Percentiles rank a stretch among this genome's conserved stretches.
Conservation (phyloP, 2,329 filamentous ascomycete genomes). For the Colletotrichum sidae region DNA sequence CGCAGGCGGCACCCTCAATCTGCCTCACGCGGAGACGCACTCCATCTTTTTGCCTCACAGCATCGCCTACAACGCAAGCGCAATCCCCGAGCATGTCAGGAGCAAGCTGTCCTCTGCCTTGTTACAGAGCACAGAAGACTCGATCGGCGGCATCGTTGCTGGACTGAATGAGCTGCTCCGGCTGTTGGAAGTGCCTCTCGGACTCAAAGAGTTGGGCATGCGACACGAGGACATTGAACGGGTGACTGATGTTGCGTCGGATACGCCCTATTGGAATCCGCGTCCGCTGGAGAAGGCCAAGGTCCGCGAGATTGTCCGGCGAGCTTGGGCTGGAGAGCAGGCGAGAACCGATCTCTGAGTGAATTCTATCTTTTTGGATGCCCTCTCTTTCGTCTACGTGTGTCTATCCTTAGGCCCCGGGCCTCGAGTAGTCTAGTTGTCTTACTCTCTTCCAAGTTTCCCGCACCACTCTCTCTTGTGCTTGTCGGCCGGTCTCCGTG, state of each 20-base stretch:
- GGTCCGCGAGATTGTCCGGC: slow-evolving; percentile 65
- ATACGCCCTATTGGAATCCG: slow-evolving; percentile 70
- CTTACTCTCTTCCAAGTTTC: slow-evolving; percentile 79
- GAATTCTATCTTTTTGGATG: not conserved
- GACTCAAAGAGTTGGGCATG: slow-evolving; percentile 66
- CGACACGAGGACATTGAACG: slow-evolving; percentile 67
- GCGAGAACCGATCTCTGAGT: slow-evolving; percentile 62
- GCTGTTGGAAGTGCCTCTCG: slow-evolving; percentile 60
- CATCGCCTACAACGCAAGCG: slow-evolving; percentile 28
- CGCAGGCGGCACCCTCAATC: slow-evolving; percentile 28
- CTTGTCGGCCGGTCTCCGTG: slow-evolving; percentile 72
- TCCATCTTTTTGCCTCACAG: slow-evolving; percentile 34
- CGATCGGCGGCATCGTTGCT: slow-evolving; percentile 25
- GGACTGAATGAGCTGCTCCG: slow-evolving; percentile 32
- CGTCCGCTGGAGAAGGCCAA: slow-evolving; percentile 60
- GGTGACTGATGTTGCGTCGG: slow-evolving; percentile 66
- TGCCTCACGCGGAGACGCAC: slow-evolving; percentile 36
- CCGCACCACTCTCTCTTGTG: slow-evolving; percentile 76
- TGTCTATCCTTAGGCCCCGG: slow-evolving; percentile 59
- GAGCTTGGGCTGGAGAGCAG: slow-evolving; percentile 68
- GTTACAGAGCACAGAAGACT: slow-evolving; percentile 24
- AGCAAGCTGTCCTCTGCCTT: slow-evolving; percentile 22
- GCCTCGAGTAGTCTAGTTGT: slow-evolving; percentile 74
- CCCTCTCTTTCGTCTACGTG: not conserved
- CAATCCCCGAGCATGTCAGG: slow-evolving; percentile 10